Evolutionary conservation across 345 rosid genomes (phyloP), one percentile per base, ranked within the genome.

Genomic region (Ailanthus altissimus): DNA sequence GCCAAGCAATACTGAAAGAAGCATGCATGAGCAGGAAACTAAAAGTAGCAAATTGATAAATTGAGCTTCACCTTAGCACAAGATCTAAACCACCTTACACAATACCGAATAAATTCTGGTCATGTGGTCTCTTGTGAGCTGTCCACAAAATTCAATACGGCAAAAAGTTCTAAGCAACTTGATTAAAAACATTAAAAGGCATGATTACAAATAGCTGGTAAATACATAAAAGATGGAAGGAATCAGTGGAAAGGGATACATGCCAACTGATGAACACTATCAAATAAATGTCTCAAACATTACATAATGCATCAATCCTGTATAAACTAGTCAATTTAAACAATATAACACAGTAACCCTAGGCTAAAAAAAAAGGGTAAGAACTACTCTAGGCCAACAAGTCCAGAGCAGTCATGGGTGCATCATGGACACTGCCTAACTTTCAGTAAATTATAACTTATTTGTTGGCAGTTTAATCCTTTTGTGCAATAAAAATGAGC

Each of bases 81-180:
- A 92, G 93, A 88, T 92, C 97, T 68, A 90, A 81, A 78, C 94
- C 91, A 66, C 94, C 97, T 85, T 92, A 94, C 69, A 90, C 90
- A 32, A 92, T 92, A 74, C 93, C 97, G 75, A 92, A 92, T 78
- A 92, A 85, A 80, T 90, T 90, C 82, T 92, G 97, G 38, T 92
- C 97, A 18, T 83, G 69, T 56, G 94, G 93, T 76, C 93, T 86
- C 74, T 80, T 80, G 76, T 92, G 93, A 74, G 97, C 97, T 92
- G 87, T 82, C 46, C 78, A 76, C 6, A 66, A 74, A 71, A 74
- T 53, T 46, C n/a, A 69, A 73, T 36, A 3, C 14, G 43, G 58
- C 70, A 68, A 72, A 72, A 61, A 21, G 53, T 63, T 43, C 40
- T 3, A 43, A 62, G 32, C 8, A 80, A 77, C 66, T 46, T 57